Evolutionary conservation across 2,329 filamentous ascomycete species (phyloP).

Genomic region (Alternaria atra): DNA sequence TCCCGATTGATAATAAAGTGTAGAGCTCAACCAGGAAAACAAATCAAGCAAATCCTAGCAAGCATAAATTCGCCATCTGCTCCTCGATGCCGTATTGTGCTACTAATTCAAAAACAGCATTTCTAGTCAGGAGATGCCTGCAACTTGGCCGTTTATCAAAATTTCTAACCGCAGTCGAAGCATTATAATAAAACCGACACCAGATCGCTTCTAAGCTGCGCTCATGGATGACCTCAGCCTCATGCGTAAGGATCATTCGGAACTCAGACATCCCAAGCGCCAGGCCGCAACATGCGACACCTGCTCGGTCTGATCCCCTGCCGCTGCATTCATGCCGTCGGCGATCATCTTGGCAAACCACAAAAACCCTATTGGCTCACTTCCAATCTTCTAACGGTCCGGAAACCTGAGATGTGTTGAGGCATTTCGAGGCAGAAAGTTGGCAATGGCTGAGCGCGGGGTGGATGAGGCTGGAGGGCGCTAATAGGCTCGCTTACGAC

Average conservation of each 20-base stretch:
- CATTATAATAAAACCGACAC: background rate
- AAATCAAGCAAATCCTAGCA: background rate
- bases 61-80: background rate
- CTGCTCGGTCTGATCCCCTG: conserved; percentile 29
- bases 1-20: background rate
- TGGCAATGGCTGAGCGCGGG: conserved; percentile 18
- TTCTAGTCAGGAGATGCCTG: background rate
- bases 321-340: conserved; percentile 11
- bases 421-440: conserved; percentile 18
- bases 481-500: conserved; percentile 19
- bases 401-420: conserved; percentile 31
- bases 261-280: conserved; percentile 35
- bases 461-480: conserved; percentile 14
- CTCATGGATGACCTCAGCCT: background rate
- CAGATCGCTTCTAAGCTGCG: background rate
- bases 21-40: background rate
- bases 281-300: conserved; percentile 31
- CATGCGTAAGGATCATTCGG: conserved; percentile 12
- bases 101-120: background rate
- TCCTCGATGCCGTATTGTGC: background rate
- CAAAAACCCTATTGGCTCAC: background rate
- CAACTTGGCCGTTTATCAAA: background rate
- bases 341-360: conserved; percentile 8
- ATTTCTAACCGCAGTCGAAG: background rate
- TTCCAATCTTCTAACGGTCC: conserved; percentile 25